These are phyloP conservation scores for Puccinia polysora DNA, from an alignment of 1,284 basidiomycete genomes.

Conservation along the genomic window DNA sequence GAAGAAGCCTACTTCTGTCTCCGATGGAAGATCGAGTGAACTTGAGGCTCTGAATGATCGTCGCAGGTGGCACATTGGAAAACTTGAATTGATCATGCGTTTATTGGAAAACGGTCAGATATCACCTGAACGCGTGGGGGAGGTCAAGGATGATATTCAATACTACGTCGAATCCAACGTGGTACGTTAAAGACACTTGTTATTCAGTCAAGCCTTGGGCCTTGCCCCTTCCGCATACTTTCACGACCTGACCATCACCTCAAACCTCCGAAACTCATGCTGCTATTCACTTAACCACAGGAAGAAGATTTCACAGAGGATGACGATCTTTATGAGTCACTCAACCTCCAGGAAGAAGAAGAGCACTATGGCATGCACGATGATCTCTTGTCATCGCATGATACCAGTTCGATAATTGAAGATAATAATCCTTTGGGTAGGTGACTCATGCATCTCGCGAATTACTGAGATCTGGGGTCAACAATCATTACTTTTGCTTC, in stretches of 20 bases:
- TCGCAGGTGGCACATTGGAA: slow-evolving; percentile 88
- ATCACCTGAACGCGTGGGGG: slow-evolving; percentile 71
- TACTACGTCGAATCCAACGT: slow-evolving; percentile 97
- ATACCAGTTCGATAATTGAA: slow-evolving; percentile 56
- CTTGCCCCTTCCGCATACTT: slow-evolving; percentile 9
- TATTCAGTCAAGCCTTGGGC: not conserved
- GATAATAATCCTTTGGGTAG: slow-evolving; percentile 44
- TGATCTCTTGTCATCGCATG: slow-evolving; percentile 58
- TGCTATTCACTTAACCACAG: slow-evolving; percentile 55
- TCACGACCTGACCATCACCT: slow-evolving; percentile 19
- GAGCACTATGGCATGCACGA: slow-evolving; percentile 77
- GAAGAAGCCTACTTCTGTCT: slow-evolving; percentile 72
- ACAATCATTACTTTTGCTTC: slow-evolving; percentile 47
- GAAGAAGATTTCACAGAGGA: slow-evolving; percentile 98
- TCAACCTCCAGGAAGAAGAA: slow-evolving; percentile 89
- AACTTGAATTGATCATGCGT: slow-evolving; percentile 87
- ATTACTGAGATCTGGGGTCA: slow-evolving; percentile 14
- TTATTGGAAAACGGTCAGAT: slow-evolving; percentile 91
- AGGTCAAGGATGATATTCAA: slow-evolving; percentile 86
- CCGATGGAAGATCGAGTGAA: slow-evolving; percentile 65
- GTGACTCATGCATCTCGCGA: slow-evolving; percentile 35
- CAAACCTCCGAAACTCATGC: not conserved
- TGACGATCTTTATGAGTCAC: slow-evolving; percentile 95
- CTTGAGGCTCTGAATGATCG: slow-evolving; percentile 88
- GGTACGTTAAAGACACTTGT: slow-evolving; percentile 60